Conservation (phyloP, 257 asterid genomes). For the Gardenia jasminoides region DNA sequence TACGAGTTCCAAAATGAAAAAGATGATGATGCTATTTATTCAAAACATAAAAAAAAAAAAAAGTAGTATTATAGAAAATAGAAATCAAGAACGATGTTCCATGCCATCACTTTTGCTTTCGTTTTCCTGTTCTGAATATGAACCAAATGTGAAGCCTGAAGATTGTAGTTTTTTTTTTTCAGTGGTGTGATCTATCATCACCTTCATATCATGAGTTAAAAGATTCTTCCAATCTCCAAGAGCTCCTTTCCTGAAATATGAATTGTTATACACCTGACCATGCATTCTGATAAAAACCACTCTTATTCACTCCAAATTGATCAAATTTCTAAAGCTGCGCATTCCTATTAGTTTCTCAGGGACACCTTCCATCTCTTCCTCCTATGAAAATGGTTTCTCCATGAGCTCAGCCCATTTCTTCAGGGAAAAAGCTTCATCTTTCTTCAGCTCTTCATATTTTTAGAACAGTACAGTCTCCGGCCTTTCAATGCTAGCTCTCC, state of each 20-base stretch:
- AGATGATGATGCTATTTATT: no score
- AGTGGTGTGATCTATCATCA: background rate
- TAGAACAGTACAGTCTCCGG: background rate
- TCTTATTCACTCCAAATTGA: background rate
- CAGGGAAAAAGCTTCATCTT: background rate
- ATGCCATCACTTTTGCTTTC: no score
- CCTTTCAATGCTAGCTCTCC: conserved; percentile 26
- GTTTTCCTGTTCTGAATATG: no score
- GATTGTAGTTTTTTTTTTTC: background rate
- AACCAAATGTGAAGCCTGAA: background rate
- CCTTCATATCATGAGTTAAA: background rate
- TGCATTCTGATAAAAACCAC: background rate
- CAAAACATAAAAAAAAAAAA: no score
- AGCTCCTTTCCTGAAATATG: background rate
- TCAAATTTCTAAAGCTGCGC: background rate
- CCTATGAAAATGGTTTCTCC: background rate
- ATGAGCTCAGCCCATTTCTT: background rate
- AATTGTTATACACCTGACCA: background rate
- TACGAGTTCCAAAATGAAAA: no score
- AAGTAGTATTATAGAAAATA: no score
- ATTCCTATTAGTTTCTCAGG: background rate
- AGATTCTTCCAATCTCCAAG: background rate
- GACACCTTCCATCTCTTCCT: background rate
- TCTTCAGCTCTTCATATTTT: conserved; percentile 3
- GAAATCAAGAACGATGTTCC: no score